Conservation (phyloP, 2,329 filamentous ascomycete species). For the Cordyceps cicadae region DNA sequence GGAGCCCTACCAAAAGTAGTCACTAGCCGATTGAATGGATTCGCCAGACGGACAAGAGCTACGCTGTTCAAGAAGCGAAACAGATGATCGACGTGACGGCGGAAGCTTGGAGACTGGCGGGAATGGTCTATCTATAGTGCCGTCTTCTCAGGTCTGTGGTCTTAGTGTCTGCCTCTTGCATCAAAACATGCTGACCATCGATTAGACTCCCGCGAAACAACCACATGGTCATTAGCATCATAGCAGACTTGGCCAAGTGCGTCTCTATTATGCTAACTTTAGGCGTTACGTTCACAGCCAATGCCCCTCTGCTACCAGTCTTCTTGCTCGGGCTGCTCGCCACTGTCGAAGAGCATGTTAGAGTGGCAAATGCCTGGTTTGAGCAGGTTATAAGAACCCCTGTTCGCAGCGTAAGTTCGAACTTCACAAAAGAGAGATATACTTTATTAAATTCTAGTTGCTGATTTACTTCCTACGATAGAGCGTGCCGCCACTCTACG, state of each 20-base stretch:
- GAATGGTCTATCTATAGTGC: no score
- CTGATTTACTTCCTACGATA: conserved; percentile 16
- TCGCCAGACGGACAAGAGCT: no score
- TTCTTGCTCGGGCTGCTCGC: conserved; percentile 32
- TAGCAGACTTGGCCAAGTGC: conserved; percentile 27
- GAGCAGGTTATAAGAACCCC: conserved; percentile 27
- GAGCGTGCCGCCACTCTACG: conserved; percentile 33
- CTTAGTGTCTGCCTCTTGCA: no score
- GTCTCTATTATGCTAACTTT: conserved; percentile 34
- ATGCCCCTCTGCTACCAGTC: conserved; percentile 33
- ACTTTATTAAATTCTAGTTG: background rate
- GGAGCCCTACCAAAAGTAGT: no score
- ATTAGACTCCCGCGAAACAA: no score
- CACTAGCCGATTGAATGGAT: no score
- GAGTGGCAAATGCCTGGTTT: conserved; percentile 28
- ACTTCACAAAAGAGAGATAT: background rate
- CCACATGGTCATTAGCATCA: conserved; percentile 23
- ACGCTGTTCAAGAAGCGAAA: no score
- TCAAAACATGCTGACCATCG: no score
- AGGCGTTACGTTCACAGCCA: conserved; percentile 31
- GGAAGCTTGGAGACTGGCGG: no score
- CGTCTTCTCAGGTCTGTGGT: no score
- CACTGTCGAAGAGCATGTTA: conserved; percentile 20
- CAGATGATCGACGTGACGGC: no score
- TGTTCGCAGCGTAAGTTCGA: conserved; percentile 31